Base-by-base conservation (phyloP, 192 early-diverging fungal genomes). In the Umbelopsis vinacea region DNA sequence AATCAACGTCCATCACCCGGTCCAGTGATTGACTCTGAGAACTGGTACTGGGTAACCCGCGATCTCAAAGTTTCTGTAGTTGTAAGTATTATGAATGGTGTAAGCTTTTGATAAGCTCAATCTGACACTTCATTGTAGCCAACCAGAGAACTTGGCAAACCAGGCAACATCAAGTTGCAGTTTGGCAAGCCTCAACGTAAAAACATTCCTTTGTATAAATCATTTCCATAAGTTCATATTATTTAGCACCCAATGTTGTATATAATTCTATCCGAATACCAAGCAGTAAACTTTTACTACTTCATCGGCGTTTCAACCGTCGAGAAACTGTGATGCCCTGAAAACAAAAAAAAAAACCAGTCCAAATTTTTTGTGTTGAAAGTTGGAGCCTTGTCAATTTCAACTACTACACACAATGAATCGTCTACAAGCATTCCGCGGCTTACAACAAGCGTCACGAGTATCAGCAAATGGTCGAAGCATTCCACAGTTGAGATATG, bases 11-110 rank as follows among this genome's bases (percentile, higher is more conserved):
- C 48, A 50, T 15, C 48, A n/a, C 6, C 48, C 3, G 17, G 48
- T 19, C 57, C 57, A 37, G 8, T 19, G 1, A 37, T 63, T 11
- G 57, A 63, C 26, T 63, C 57, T n/a, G 57, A 63, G 17, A 63
- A 63, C 26, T 63, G 57, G 57, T 63, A 63, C 57, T 63, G 57
- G 57, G 29, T 63, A 6, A 63, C 29, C 19, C 57, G 33, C 57
- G 57, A 63, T 37, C 57, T 63, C 12, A 22, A 26, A n/a, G 57
- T 63, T 26, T 29, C 57, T 19, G 57, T 63, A 1, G 35, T 63
- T 63, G 57, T 63, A 63, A 63, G 33, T 63, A 37, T 50, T 6
- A 2, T 12, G 11, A 7, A 26, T 63, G 11, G 0, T 14, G 14
- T 38, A n/a, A 3, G n/a, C 48, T 50, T 50, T 43, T 43, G 11